Percentiles rank a stretch among this genome's conserved stretches.
Conservation (phyloP, 1,284 basidiomycete species). For the Rhodotorula sp. region DNA sequence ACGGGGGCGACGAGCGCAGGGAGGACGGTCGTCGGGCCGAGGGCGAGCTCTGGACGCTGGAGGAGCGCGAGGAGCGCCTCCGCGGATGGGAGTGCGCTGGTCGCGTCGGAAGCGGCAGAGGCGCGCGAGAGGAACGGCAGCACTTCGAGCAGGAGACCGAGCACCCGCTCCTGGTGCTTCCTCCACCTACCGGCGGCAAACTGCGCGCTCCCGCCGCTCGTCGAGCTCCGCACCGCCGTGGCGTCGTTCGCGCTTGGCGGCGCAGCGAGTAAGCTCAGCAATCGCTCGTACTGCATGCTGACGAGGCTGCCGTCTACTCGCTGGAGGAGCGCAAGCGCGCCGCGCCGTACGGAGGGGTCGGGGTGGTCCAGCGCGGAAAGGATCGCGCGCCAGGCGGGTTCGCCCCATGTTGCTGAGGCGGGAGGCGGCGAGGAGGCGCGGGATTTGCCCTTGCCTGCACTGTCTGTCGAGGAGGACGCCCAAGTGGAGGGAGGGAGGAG, state of each 20-base stretch:
- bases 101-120: neutral
- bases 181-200: neutral
- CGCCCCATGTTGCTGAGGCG: neutral
- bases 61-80: neutral
- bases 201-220: neutral
- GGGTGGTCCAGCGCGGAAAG: constrained; percentile 4
- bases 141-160: neutral
- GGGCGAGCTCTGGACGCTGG: neutral
- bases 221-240: neutral
- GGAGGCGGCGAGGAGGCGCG: neutral
- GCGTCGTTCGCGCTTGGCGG: accelerated
- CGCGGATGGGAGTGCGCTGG: neutral
- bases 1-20: constrained; percentile 11
- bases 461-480: neutral
- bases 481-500: constrained; percentile 6
- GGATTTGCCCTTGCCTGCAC: neutral
- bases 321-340: constrained; percentile 13
- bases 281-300: constrained; percentile 10
- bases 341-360: constrained; percentile 1
- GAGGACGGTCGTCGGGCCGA: neutral
- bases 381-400: neutral
- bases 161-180: neutral
- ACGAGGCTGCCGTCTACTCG: constrained; percentile 18
- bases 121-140: constrained; percentile 2
- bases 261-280: neutral